phyloP scores from a whole-genome alignment of 768 basidiomycete genomes.

The Kwoniella newhampshirensis region DNA sequence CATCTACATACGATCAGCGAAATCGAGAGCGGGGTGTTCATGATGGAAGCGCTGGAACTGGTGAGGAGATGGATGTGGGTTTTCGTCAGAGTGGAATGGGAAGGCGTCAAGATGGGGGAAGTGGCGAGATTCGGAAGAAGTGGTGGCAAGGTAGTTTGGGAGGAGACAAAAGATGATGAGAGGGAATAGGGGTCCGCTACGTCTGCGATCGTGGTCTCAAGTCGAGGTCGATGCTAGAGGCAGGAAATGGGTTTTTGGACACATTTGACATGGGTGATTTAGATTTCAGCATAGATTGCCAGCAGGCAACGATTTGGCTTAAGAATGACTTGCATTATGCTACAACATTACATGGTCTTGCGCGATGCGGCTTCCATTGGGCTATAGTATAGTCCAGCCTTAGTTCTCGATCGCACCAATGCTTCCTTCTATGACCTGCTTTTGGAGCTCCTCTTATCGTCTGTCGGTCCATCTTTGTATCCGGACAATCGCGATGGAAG shows the following conservation, averaged over 20 bases:
- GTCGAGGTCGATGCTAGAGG: neutral
- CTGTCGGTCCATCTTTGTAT: too few species aligned
- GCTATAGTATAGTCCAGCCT: too few species aligned
- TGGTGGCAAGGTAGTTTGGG: neutral
- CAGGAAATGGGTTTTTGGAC: neutral
- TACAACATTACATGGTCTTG: slow-evolving; percentile 3
- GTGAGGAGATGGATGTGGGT: slow-evolving; percentile 97
- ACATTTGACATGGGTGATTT: slow-evolving; percentile 3
- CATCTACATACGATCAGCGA: slow-evolving; percentile 80
- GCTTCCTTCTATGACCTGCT: too few species aligned
- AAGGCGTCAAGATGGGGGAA: slow-evolving; percentile 66
- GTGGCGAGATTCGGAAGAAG: slow-evolving; percentile 22
- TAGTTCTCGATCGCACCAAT: too few species aligned
- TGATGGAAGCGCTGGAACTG: slow-evolving; percentile 86
- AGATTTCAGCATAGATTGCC: slow-evolving; percentile 6
- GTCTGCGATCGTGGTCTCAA: neutral
- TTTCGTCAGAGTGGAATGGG: slow-evolving; percentile 95
- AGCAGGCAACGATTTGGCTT: neutral
- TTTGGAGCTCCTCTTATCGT: too few species aligned
- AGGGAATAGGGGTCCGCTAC: neutral
- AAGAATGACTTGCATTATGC: neutral
- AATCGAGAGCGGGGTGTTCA: slow-evolving; percentile 78
- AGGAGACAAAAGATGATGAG: slow-evolving; percentile 23
- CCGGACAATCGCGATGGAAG: too few species aligned
- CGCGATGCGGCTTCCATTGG: too few species aligned